Evolutionary conservation across 805 yeast species (phyloP).

Genomic region (Lipomyces sp.): DNA sequence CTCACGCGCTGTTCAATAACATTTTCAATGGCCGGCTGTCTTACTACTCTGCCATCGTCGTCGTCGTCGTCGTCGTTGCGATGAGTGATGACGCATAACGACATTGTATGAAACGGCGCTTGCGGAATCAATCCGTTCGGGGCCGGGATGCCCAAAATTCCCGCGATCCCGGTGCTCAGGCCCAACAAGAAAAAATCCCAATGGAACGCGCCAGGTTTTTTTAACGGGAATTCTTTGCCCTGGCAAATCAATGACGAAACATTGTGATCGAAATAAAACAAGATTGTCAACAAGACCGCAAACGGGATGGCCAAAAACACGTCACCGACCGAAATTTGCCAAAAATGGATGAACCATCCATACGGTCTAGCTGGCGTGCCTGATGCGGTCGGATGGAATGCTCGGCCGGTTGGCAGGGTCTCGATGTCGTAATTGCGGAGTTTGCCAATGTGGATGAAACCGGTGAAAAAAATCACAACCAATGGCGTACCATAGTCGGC

Average conservation of each 20-base stretch:
- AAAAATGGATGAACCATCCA: conserved; percentile 81
- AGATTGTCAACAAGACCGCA: conserved; percentile 78
- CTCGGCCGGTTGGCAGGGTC: conserved; percentile 66
- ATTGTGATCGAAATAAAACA: conserved; percentile 94
- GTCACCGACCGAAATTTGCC: conserved; percentile 71
- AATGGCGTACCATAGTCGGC: conserved; percentile 87
- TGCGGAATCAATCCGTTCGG: conserved; percentile 98
- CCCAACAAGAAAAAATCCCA: conserved; percentile 90
- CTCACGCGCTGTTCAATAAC: conserved; percentile 91
- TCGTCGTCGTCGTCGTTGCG: conserved; percentile 30
- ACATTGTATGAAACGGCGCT: conserved; percentile 89
- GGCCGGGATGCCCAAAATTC: conserved; percentile 88
- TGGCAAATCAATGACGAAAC: conserved; percentile 94
- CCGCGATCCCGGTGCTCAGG: conserved; percentile 82
- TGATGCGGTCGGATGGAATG: conserved; percentile 77
- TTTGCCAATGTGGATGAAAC: conserved; percentile 85
- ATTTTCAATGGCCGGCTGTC: conserved; percentile 37
- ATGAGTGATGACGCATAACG: conserved; percentile 64
- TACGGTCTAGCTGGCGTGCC: conserved; percentile 52
- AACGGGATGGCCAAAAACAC: conserved; percentile 92
- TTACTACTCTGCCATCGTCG: not conserved
- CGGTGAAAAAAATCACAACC: conserved; percentile 86
- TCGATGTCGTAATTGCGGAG: conserved; percentile 62
- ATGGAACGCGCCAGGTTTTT: conserved; percentile 88
- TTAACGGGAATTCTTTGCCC: conserved; percentile 75